phyloP scores from a whole-genome alignment of 163 green algal genomes.

The Prototheca cutis region DNA sequence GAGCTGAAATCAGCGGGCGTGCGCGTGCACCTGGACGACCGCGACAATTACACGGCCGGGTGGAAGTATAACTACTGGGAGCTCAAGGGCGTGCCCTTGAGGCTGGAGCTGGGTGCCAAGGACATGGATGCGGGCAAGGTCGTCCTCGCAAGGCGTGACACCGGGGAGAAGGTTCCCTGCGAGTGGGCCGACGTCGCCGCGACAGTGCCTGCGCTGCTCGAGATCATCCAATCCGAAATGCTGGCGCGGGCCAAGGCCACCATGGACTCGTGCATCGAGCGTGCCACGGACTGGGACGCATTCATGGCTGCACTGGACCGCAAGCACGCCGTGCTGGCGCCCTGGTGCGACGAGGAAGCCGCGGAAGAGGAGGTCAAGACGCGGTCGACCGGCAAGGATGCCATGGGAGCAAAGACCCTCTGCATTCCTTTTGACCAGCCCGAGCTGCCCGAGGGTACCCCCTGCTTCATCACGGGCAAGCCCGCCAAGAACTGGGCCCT shows the following conservation, averaged over 20 bases:
- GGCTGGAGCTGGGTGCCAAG: slow-evolving; percentile 84
- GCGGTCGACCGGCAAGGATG: slow-evolving; percentile 58
- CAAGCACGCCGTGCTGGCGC: slow-evolving; percentile 89
- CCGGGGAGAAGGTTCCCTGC: slow-evolving; percentile 76
- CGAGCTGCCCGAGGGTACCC: slow-evolving; percentile 56
- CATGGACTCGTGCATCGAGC: slow-evolving; percentile 57
- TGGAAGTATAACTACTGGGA: slow-evolving; percentile 99
- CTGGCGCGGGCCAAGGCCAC: slow-evolving; percentile 36
- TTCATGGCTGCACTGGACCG: slow-evolving; percentile 83
- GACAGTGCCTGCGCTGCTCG: slow-evolving; percentile 61
- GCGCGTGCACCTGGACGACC: slow-evolving; percentile 62
- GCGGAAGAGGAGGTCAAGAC: slow-evolving; percentile 93
- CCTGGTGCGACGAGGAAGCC: slow-evolving; percentile 88
- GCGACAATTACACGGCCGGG: slow-evolving; percentile 93
- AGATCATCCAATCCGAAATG: slow-evolving; percentile 85
- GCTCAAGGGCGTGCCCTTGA: slow-evolving; percentile 90
- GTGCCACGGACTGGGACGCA: slow-evolving; percentile 72
- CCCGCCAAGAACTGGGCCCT: slow-evolving; percentile 93
- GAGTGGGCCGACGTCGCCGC: slow-evolving; percentile 59
- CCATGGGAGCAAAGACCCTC: slow-evolving; percentile 91
- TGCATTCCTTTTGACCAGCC: slow-evolving; percentile 88
- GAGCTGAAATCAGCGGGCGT: slow-evolving; percentile 48
- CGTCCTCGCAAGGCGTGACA: slow-evolving; percentile 83
- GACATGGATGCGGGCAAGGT: slow-evolving; percentile 79
- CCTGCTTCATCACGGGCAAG: slow-evolving; percentile 89